Evolutionary conservation across 1,284 basidiomycete genomes (phyloP).

Genomic region (Papiliotrema fonsecae): DNA sequence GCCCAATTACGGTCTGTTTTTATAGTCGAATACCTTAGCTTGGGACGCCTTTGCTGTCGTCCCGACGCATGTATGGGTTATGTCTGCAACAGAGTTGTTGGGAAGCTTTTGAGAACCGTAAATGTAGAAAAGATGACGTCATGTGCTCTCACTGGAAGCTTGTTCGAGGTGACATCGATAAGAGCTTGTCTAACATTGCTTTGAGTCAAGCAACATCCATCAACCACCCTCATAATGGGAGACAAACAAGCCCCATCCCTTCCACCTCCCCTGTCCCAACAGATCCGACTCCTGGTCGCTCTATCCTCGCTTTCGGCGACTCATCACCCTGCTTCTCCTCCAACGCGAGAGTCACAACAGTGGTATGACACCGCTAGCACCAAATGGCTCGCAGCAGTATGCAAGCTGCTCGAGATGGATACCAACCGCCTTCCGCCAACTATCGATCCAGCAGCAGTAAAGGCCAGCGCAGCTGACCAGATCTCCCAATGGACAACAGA

Average conservation of each 20-base stretch:
- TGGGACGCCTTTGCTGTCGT: too few relatives aligned
- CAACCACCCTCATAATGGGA: too few relatives aligned
- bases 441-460: slow-evolving; percentile 26
- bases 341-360: slow-evolving; percentile 1
- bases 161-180: too few relatives aligned
- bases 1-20: neutral
- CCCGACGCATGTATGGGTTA: slow-evolving; percentile 5
- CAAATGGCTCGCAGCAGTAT: slow-evolving; percentile 35
- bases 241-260: slow-evolving; percentile 3
- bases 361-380: slow-evolving; percentile 22
- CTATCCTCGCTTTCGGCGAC: slow-evolving; percentile 33
- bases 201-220: too few relatives aligned
- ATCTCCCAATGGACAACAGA: slow-evolving; percentile 24
- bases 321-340: slow-evolving; percentile 12
- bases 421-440: slow-evolving; percentile 26
- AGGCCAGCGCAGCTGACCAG: slow-evolving; percentile 22
- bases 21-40: neutral
- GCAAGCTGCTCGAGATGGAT: slow-evolving; percentile 35
- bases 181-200: too few relatives aligned
- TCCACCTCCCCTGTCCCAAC: slow-evolving; percentile 22
- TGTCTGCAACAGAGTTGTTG: neutral
- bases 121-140: neutral
- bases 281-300: slow-evolving; percentile 32
- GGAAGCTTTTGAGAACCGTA: neutral
- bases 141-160: too few relatives aligned